Percentiles rank a stretch among this genome's conserved stretches.
phyloP scores from a whole-genome alignment of 768 basidiomycete genomes.

The Guyanaporus albipodus region DNA sequence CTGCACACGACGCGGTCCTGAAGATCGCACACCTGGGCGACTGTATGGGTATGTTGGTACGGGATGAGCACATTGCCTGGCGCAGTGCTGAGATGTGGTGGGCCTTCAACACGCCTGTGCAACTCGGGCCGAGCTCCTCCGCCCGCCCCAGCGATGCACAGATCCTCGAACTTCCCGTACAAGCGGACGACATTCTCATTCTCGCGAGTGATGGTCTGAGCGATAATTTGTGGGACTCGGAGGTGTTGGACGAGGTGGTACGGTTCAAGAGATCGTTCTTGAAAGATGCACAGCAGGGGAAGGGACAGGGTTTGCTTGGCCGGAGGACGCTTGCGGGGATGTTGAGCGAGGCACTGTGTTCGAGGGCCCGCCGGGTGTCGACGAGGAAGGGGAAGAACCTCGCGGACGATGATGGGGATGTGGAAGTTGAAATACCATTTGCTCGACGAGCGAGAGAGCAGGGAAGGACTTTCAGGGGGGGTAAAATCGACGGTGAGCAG shows the following conservation, averaged over 20 bases:
- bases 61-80: constrained; percentile 76
- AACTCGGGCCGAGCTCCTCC: constrained; percentile 58
- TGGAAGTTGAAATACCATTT: constrained; percentile 69
- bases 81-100: constrained; percentile 94
- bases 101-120: constrained; percentile 64
- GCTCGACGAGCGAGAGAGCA: constrained; percentile 72
- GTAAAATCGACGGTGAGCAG: constrained; percentile 74
- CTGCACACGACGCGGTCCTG: constrained; percentile 55
- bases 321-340: constrained; percentile 59
- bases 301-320: constrained; percentile 33
- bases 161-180: constrained; percentile 64
- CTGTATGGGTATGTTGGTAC: constrained; percentile 83
- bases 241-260: constrained; percentile 76
- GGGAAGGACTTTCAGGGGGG: constrained; percentile 69
- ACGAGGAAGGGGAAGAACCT: constrained; percentile 38
- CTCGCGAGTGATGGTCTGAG: constrained; percentile 78
- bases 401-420: constrained; percentile 25
- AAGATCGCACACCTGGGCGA: constrained; percentile 85
- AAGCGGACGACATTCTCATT: constrained; percentile 71
- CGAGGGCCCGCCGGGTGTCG: constrained; percentile 66
- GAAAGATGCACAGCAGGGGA: constrained; percentile 17
- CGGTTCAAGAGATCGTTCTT: constrained; percentile 46
- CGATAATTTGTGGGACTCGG: constrained; percentile 88
- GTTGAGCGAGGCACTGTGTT: constrained; percentile 78
- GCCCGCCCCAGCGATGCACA: constrained; percentile 67